These are phyloP conservation scores for Pleurotus tuber-regium DNA, from an alignment of 768 basidiomycete species.

Conservation along the genomic window DNA sequence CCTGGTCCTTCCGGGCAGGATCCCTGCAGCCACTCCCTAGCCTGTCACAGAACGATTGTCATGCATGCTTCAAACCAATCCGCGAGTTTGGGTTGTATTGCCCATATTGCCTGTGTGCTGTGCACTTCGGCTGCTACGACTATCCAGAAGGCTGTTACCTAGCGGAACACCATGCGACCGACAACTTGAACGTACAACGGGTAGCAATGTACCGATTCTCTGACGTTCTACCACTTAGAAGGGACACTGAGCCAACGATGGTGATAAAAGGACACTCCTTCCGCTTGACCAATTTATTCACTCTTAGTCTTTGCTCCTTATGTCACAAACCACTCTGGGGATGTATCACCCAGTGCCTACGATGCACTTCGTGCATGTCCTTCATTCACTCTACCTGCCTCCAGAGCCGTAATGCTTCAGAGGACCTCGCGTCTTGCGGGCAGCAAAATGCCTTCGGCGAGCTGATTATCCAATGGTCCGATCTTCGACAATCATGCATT, in stretches of 20 bases:
- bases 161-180: constrained; percentile 46
- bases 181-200: constrained; percentile 47
- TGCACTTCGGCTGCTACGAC: constrained; percentile 82
- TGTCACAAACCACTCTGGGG: constrained; percentile 80
- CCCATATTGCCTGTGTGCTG: constrained; percentile 62
- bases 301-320: constrained; percentile 63
- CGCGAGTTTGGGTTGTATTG: constrained; percentile 73
- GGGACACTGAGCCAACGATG: constrained; percentile 18
- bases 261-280: constrained; percentile 48
- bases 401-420: constrained; percentile 16
- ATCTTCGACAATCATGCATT: constrained; percentile 56
- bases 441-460: constrained; percentile 35
- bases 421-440: constrained; percentile 38
- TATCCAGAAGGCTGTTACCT: constrained; percentile 61
- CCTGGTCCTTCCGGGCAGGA: constrained; percentile 53
- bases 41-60: constrained; percentile 45
- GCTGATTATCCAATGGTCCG: constrained; percentile 49
- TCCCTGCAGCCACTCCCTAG: constrained; percentile 25
- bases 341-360: constrained; percentile 54
- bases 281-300: constrained; percentile 63
- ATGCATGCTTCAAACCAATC: constrained; percentile 51
- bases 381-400: constrained; percentile 60
- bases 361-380: constrained; percentile 58
- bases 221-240: constrained; percentile 33
- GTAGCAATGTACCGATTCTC: constrained; percentile 67